Evolutionary conservation across 2,329 filamentous ascomycete genomes (phyloP), one percentile per base, ranked within the genome.

Genomic region (Cladorrhinum sp.): DNA sequence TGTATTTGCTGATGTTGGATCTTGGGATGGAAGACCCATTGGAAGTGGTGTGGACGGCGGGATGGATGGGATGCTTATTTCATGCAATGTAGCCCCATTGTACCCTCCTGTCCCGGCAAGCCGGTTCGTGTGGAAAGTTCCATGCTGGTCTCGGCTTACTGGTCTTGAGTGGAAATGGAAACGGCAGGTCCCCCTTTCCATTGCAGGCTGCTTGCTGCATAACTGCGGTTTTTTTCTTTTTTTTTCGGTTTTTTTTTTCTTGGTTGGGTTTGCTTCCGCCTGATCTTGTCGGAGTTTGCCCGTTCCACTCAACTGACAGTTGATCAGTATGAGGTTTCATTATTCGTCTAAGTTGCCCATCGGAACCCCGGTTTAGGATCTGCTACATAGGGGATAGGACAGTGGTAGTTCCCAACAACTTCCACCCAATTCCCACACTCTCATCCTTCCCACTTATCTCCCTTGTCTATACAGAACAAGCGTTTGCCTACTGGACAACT

Each of bases 61-160:
- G n/a, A 18, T 18, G 42, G 42, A 46, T 46, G 42, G 42, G 42
- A 46, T 46, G 42, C 42, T 46, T 46, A 18, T 18, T 21, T 46
- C 42, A 49, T 49, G 21, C 42, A 51, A 48, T n/a, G 21, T 57
- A 46, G 24, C 33, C 54, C 54, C 42, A 20, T 21, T 46, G 42
- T 46, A 46, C n/a, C 16, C 16, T 46, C 42, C 42, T 16, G 54
- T 48, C 54, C 54, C 54, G 49, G 54, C 54, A 57, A 12, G 39
- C 54, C 26, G 54, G 52, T 20, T 55, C 52, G n/a, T 21, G 26
- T 57, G 39, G 36, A 57, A 57, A 57, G 54, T 57, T 49, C 54
- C 54, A 55, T 39, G 33, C 30, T 55, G 10, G 20, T n/a, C 18
- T 48, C 36, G 30, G 52, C 33, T 46, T 56, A 48, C 33, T 18